These are phyloP conservation scores for Chondrostereum purpureum DNA, from an alignment of 1,284 basidiomycete species.

Conservation along the genomic window DNA sequence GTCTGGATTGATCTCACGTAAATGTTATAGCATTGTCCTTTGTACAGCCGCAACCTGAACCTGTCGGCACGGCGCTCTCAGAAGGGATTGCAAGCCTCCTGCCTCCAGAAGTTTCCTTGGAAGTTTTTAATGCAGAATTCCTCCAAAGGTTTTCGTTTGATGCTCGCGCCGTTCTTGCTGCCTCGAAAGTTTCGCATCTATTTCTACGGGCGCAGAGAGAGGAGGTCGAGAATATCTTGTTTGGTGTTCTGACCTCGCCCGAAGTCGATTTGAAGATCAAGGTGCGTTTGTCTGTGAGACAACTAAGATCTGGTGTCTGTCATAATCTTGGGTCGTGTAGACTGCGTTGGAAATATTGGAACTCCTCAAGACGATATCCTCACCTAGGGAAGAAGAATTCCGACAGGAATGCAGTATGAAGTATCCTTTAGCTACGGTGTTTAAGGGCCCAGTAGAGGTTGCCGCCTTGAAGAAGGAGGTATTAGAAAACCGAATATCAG, in stretches of 20 bases:
- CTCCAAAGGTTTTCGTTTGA: constrained; percentile 55
- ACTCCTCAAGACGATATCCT: constrained; percentile 44
- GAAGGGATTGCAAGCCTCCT: constrained; percentile 45
- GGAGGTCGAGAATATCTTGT: constrained; percentile 57
- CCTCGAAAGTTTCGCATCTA: constrained; percentile 45
- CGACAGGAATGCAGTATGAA: not conserved
- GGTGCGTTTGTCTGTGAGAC: not conserved
- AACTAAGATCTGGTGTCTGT: too few species aligned
- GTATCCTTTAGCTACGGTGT: constrained; percentile 50
- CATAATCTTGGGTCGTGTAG: too few species aligned
- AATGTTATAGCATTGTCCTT: constrained; percentile 6
- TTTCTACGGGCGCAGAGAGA: constrained; percentile 39
- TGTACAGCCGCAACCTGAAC: constrained; percentile 32
- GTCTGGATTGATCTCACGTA: not conserved
- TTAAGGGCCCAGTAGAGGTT: constrained; percentile 46
- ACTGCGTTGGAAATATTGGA: constrained; percentile 6
- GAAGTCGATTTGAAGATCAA: constrained; percentile 10
- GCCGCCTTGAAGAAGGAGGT: not conserved
- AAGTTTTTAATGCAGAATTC: constrained; percentile 70
- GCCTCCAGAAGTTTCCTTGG: constrained; percentile 50
- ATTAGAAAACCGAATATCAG: not conserved
- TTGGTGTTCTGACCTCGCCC: constrained; percentile 41
- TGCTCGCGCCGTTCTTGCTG: constrained; percentile 50
- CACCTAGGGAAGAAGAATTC: constrained; percentile 43
- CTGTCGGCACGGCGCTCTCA: constrained; percentile 38